phyloP scores from a whole-genome alignment of 306 rosid genomes.

The Astragalus glycyphyllos region DNA sequence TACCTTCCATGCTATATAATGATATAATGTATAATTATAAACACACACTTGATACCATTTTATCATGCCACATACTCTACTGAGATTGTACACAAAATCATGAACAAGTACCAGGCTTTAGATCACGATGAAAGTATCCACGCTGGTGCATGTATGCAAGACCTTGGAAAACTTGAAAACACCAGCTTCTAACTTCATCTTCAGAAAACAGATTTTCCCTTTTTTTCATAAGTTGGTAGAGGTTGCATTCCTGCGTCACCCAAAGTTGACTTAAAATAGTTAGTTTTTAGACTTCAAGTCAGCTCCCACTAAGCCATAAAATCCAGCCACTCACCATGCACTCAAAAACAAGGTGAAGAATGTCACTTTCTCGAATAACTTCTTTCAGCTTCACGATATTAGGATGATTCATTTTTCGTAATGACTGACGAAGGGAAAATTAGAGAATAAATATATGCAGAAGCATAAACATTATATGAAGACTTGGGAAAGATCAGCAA shows the following conservation, averaged over 20 bases:
- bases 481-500: conserved; percentile 7
- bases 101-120: conserved; percentile 81
- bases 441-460: conserved; percentile 28
- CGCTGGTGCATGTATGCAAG: conserved; percentile 99
- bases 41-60: not conserved
- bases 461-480: not conserved
- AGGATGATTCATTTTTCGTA: conserved; percentile 84
- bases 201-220: conserved; percentile 83
- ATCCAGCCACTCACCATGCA: conserved; percentile 73
- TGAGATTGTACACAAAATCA: conserved; percentile 4
- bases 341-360: conserved; percentile 86
- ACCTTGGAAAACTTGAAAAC: conserved; percentile 97
- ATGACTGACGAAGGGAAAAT: conserved; percentile 58
- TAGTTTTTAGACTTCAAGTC: conserved; percentile 12
- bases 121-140: conserved; percentile 98
- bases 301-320: not conserved
- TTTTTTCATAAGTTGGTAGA: conserved; percentile 92
- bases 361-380: conserved; percentile 91
- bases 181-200: conserved; percentile 85
- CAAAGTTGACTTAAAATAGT: conserved; percentile 24
- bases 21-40: not conserved
- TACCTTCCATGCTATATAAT: conserved; percentile 4
- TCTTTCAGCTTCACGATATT: conserved; percentile 95
- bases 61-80: conserved; percentile 30
- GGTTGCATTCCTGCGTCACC: conserved; percentile 71